Evolutionary conservation across 768 basidiomycete species (phyloP), one percentile per base, ranked within the genome.

Genomic region (Amyloporia xantha): DNA sequence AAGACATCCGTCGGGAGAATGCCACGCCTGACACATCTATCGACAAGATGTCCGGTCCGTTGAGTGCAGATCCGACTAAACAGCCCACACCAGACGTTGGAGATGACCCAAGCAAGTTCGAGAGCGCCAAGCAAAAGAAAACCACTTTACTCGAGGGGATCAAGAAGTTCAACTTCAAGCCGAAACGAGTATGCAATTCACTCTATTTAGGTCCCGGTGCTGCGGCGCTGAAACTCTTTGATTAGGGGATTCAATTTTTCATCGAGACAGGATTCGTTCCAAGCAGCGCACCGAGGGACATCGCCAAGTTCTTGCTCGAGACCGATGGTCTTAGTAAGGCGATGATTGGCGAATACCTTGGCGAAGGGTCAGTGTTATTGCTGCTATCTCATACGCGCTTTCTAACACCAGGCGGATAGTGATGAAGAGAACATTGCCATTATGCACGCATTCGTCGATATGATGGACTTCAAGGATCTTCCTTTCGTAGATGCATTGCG

Each of bases 391-490:
- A 11, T 30, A 44, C 3, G 19, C n/a, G 7, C 23, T 24, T 43
- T 9, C 41, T 11, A 9, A 23, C 19, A 36, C 23, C 5, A 21
- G 5, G 33, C 28, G 47, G 44, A 3, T 56, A 98, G 95, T 25
- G 91, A 95, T 44, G 88, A 91, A 41, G 76, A 79, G 58, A 91
- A 97, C 59, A 77, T 98, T 45, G 84, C 90, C 0, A 90, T 79
- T 51, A 98, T 99, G 96, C 96, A 99, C 67, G 88, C 91, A 23
- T 98, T 98, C 59, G 91, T 98, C 49, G 93, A 98, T 64, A 68
- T 82, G 59, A 75, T 99, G 61, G 91, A 98, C 54, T 91, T 99
- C 67, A 79, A 76, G 37, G 81, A 84, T 51, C 68, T 82, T 47
- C 71, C 77, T 15, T 99, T 99, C 62, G 84, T 94, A 36, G 89